Evolutionary conservation across 148 eudicot genomes (phyloP), one percentile per base, ranked within the genome.

Genomic region (Persicaria maculosa): DNA sequence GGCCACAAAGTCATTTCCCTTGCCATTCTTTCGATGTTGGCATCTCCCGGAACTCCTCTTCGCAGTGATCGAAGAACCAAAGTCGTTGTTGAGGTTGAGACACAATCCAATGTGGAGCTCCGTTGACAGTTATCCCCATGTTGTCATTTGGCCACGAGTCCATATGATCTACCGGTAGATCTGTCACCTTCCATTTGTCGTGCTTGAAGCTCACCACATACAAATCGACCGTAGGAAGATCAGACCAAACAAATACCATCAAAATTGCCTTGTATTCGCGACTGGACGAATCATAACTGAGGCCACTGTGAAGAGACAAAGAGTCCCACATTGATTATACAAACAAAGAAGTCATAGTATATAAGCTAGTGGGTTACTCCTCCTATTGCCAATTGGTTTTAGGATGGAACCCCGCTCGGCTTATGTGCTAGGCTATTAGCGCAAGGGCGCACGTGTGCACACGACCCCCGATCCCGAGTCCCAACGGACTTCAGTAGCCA

Each of bases 151-250:
- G n/a, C 58, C 58, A 53, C 17, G 1, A 1, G 19, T 11, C 58
- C 58, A 14, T 53, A 53, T 53, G n/a, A n/a, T n/a, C n/a, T n/a
- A 1, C 1, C 31, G 7, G 7, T 50, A 50, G 12, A 6, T 14
- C 9, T 4, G 9, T 50, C 7, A 50, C 9, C 11, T n/a, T 55
- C 22, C 59, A 55, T 4, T 5, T 8, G 2, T 6, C 8, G 31
- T 57, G 62, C 62, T 57, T 57, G 62, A 57, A 57, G 31, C 31
- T 19, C 62, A 57, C 62, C 62, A 57, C 62, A 19, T 25, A 57
- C 17, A 57, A 19, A 7, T 17, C 7, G 62, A 16, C 31, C 31
- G 31, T 25, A 25, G 31, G 31, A 25, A 25, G 0, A 25, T 25
- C 1, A 25, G 31, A 25, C 31, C 31, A 25, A 25, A 0, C 31